phyloP scores from a whole-genome alignment of 2,329 filamentous ascomycete species.

The Drechslerella stenobrocha region DNA sequence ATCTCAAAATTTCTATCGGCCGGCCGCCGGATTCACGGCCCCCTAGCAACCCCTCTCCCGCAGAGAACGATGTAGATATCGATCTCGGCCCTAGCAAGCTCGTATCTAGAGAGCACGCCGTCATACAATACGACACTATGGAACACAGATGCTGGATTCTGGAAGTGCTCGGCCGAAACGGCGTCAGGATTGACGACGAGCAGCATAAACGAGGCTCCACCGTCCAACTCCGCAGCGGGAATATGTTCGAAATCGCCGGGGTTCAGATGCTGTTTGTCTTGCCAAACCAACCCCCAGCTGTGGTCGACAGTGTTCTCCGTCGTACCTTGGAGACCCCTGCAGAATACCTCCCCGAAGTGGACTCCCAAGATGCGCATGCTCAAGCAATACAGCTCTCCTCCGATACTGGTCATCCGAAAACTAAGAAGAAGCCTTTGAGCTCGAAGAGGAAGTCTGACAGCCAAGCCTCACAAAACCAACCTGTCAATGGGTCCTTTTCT shows the following conservation, averaged over 20 bases:
- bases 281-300: slow-evolving; percentile 64
- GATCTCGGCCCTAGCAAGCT: slow-evolving; percentile 84
- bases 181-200: slow-evolving; percentile 77
- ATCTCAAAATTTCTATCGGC: slow-evolving; percentile 74
- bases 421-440: slow-evolving; percentile 18
- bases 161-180: slow-evolving; percentile 86
- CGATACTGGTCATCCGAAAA: slow-evolving; percentile 26
- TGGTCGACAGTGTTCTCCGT: slow-evolving; percentile 50
- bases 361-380: slow-evolving; percentile 30
- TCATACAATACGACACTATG: slow-evolving; percentile 71
- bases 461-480: slow-evolving; percentile 4
- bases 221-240: slow-evolving; percentile 71
- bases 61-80: slow-evolving; percentile 67
- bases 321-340: slow-evolving; percentile 46
- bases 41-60: slow-evolving; percentile 39
- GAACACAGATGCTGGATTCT: slow-evolving; percentile 73
- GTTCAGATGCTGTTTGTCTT: slow-evolving; percentile 99
- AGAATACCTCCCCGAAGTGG: slow-evolving; percentile 33
- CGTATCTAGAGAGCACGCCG: slow-evolving; percentile 75
- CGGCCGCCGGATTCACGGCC: slow-evolving; percentile 64
- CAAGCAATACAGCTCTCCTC: slow-evolving; percentile 40
- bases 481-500: not conserved
- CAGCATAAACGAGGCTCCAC: slow-evolving; percentile 66
- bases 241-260: slow-evolving; percentile 86
- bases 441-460: slow-evolving; percentile 30